These are phyloP conservation scores for Picea abies DNA, from an alignment of 83 land plant genomes.

Conservation along the genomic window DNA sequence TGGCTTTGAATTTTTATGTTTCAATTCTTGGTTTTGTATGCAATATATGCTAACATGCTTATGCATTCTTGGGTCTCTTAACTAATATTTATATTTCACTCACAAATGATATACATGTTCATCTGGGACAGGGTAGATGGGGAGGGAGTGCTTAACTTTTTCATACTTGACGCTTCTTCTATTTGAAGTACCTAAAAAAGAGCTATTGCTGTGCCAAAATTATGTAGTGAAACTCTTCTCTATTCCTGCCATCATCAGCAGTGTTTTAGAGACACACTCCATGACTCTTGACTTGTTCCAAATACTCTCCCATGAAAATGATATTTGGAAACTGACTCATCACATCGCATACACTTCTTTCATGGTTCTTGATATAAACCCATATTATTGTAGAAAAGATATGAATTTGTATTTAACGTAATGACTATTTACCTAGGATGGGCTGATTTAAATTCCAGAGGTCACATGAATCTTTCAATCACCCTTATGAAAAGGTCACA, in stretches of 20 bases:
- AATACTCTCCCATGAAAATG: background rate
- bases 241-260: background rate
- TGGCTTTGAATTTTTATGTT: background rate
- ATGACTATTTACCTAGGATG: background rate
- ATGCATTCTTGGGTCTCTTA: background rate
- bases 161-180: background rate
- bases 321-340: background rate
- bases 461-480: background rate
- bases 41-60: background rate
- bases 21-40: background rate
- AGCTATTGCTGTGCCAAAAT: background rate
- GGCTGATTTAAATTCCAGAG: background rate
- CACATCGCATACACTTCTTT: background rate
- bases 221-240: background rate
- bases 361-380: background rate
- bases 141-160: background rate
- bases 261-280: background rate
- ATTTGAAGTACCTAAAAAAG: background rate
- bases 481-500: background rate
- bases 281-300: background rate
- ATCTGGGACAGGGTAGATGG: background rate
- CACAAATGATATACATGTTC: background rate
- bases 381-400: background rate
- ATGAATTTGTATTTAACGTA: background rate
- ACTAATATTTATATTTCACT: slow-evolving; percentile 2